These are phyloP conservation scores for Thelephora terrestris DNA, from an alignment of 1,284 basidiomycete genomes.

Conservation along the genomic window DNA sequence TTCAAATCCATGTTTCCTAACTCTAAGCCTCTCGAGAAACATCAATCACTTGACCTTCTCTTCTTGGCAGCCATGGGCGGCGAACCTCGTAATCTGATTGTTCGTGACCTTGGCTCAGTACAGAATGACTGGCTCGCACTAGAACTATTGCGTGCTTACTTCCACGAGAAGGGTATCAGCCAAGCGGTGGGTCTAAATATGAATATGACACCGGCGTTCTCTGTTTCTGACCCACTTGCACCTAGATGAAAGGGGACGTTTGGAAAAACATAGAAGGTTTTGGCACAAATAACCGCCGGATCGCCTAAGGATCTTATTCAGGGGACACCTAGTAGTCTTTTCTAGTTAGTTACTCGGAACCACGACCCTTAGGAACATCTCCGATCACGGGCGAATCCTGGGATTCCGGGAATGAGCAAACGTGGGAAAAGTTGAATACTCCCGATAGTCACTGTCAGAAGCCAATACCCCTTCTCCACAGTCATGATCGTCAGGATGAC, in stretches of 20 bases:
- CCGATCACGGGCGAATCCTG: no score
- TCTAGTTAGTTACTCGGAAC: no score
- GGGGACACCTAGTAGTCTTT: no score
- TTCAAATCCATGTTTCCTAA: constrained; percentile 71
- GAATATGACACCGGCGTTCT: background rate
- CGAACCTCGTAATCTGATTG: constrained; percentile 45
- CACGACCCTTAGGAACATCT: no score
- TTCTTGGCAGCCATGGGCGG: constrained; percentile 41
- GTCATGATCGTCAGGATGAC: background rate
- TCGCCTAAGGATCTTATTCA: no score
- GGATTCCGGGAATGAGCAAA: no score
- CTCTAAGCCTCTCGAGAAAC: constrained; percentile 47
- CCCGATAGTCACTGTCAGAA: background rate
- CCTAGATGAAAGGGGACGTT: no score
- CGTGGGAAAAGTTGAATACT: background rate
- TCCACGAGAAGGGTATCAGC: constrained; percentile 59
- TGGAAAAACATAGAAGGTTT: no score
- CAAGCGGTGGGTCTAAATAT: constrained; percentile 44
- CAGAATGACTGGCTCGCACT: constrained; percentile 66
- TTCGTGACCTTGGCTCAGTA: constrained; percentile 61
- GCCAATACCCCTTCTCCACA: background rate
- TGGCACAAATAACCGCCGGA: no score
- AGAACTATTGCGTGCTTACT: constrained; percentile 66
- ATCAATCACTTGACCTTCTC: constrained; percentile 57
- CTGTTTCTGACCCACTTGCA: no score